Evolutionary conservation across 441 rosid species (phyloP).

Genomic region (Raphanus hybrid): DNA sequence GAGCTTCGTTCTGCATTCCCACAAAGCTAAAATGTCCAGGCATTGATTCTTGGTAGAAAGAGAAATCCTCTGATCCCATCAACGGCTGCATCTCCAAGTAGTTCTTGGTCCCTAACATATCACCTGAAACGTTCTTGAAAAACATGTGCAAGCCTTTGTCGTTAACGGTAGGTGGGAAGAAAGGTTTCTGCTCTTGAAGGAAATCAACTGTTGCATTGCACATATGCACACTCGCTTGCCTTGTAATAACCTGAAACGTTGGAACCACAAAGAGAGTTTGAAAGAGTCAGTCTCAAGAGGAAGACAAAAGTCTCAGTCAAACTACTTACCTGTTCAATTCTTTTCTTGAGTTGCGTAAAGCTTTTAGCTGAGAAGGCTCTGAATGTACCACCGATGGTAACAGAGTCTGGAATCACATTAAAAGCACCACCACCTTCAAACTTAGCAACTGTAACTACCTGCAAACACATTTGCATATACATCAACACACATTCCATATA

Average conservation of each 20-base stretch:
- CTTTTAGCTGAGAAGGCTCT: slow-evolving; percentile 79
- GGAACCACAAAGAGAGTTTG: too few relatives aligned
- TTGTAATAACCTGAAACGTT: slow-evolving; percentile 57
- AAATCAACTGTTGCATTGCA: slow-evolving; percentile 75
- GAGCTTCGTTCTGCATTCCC: slow-evolving; percentile 65
- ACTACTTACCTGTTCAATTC: slow-evolving; percentile 72
- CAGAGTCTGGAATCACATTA: slow-evolving; percentile 95
- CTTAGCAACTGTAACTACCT: slow-evolving; percentile 93
- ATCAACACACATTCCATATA: neutral
- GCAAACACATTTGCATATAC: slow-evolving; percentile 21
- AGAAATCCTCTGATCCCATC: slow-evolving; percentile 93
- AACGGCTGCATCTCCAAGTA: slow-evolving; percentile 60
- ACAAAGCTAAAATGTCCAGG: slow-evolving; percentile 76
- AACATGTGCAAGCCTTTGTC: slow-evolving; percentile 56
- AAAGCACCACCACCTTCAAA: slow-evolving; percentile 92
- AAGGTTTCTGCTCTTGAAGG: slow-evolving; percentile 46
- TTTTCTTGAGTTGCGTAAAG: slow-evolving; percentile 67
- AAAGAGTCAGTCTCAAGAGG: neutral
- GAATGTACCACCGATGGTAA: slow-evolving; percentile 88
- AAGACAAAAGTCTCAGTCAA: neutral
- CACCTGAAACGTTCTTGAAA: slow-evolving; percentile 63
- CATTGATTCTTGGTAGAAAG: slow-evolving; percentile 74
- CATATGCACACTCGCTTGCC: slow-evolving; percentile 88
- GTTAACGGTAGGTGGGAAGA: slow-evolving; percentile 74
- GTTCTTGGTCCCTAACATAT: slow-evolving; percentile 64